These are phyloP conservation scores for Cercospora janseana DNA, from an alignment of 2,329 filamentous ascomycete species.

Conservation along the genomic window DNA sequence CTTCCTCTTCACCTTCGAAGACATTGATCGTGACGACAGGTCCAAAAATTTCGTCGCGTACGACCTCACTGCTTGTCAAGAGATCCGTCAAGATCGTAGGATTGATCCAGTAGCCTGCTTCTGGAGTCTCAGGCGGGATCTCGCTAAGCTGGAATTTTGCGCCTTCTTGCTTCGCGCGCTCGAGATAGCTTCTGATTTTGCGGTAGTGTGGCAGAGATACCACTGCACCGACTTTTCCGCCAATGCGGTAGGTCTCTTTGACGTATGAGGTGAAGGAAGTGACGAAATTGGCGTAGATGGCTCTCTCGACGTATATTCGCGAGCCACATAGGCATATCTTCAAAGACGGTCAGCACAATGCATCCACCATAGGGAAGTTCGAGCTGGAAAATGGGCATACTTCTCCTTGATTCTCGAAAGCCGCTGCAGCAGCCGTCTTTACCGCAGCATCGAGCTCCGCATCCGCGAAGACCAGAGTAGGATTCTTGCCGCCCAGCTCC, in stretches of 20 bases:
- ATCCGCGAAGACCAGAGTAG: slow-evolving; percentile 46
- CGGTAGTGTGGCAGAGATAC: slow-evolving; percentile 14
- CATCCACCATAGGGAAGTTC: too few species aligned
- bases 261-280: slow-evolving; percentile 8
- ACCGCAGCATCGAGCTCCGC: slow-evolving; percentile 43
- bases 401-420: slow-evolving; percentile 21
- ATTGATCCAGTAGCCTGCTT: slow-evolving; percentile 43
- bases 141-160: slow-evolving; percentile 12
- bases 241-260: neutral
- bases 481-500: slow-evolving; percentile 52
- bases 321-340: slow-evolving; percentile 19
- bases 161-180: slow-evolving; percentile 14
- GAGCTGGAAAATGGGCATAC: too few species aligned
- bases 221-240: slow-evolving; percentile 13
- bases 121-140: slow-evolving; percentile 2
- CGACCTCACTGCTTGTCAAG: slow-evolving; percentile 39
- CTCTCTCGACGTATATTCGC: slow-evolving; percentile 14
- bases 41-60: slow-evolving; percentile 41
- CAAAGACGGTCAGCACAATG: neutral
- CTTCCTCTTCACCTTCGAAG: slow-evolving; percentile 38
- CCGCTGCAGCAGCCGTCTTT: slow-evolving; percentile 15
- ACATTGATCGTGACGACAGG: slow-evolving; percentile 39
- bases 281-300: slow-evolving; percentile 14
- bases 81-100: slow-evolving; percentile 49
- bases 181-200: slow-evolving; percentile 16